These are phyloP conservation scores for Phaeodactylum tricornutum DNA, from an alignment of 108 stramenopile species.

Conservation along the genomic window DNA sequence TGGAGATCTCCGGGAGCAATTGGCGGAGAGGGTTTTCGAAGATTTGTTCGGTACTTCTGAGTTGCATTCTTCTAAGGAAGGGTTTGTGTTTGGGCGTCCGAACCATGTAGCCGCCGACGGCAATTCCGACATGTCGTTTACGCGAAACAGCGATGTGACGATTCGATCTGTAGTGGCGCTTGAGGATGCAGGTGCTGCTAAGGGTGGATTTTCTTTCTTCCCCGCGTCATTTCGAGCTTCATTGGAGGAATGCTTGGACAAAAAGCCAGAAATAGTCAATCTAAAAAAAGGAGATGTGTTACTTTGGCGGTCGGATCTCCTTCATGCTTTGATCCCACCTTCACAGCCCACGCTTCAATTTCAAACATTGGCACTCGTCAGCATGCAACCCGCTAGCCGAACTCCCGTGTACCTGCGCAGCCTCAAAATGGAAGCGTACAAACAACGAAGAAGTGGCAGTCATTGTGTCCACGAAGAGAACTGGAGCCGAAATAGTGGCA, in stretches of 20 bases:
- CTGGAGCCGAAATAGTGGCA: slow-evolving; percentile 13
- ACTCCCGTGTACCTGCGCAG: slow-evolving; percentile 3
- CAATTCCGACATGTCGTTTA: not conserved
- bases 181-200: not conserved
- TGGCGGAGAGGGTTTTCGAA: slow-evolving; percentile 51
- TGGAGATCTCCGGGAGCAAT: slow-evolving; percentile 29
- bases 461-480: slow-evolving; percentile 31
- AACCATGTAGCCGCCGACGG: not conserved
- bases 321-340: not conserved
- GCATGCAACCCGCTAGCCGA: slow-evolving; percentile 26
- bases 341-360: slow-evolving; percentile 12
- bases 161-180: not conserved
- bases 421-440: slow-evolving; percentile 46
- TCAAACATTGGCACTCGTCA: slow-evolving; percentile 28
- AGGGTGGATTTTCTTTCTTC: not conserved
- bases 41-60: slow-evolving; percentile 40
- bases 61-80: slow-evolving; percentile 52
- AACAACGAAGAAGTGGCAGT: slow-evolving; percentile 43
- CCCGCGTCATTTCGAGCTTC: too few species aligned
- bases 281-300: slow-evolving; percentile 43
- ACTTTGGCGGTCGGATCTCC: slow-evolving; percentile 49
- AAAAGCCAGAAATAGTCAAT: too few species aligned
- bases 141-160: not conserved
- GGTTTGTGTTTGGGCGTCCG: slow-evolving; percentile 19
- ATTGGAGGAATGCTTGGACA: too few species aligned